phyloP scores from a whole-genome alignment of 805 yeast genomes.

The fission yeast (Schizosaccharomyces pombe) region DNA sequence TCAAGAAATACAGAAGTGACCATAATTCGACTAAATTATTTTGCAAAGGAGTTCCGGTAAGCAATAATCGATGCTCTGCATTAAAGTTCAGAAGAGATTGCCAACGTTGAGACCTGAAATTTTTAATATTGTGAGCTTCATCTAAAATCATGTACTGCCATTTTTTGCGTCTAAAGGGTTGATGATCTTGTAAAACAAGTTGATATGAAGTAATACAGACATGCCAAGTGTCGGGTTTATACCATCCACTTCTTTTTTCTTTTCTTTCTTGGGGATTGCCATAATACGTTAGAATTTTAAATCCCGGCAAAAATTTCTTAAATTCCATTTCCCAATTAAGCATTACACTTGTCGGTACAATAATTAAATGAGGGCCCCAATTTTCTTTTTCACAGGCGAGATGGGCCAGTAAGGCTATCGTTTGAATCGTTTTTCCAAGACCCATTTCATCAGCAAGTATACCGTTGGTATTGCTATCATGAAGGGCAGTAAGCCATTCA shows the following conservation, averaged over 20 bases:
- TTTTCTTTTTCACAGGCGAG: constrained; percentile 79
- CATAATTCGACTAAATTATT: constrained; percentile 86
- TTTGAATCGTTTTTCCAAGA: constrained; percentile 82
- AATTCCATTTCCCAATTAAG: constrained; percentile 99
- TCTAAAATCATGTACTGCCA: constrained; percentile 96
- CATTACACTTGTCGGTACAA: constrained; percentile 94
- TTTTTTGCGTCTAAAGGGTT: constrained; percentile 67
- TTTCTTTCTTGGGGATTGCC: constrained; percentile 95
- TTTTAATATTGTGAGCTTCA: constrained; percentile 94
- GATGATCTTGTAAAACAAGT: constrained; percentile 91
- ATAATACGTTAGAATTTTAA: constrained; percentile 81
- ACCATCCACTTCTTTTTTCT: constrained; percentile 93
- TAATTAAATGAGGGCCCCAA: constrained; percentile 96
- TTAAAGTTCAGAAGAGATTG: constrained; percentile 83
- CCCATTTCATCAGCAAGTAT: constrained; percentile 99
- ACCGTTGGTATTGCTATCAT: constrained; percentile 82
- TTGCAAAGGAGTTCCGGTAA: constrained; percentile 94
- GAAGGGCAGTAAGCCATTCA: constrained; percentile 87
- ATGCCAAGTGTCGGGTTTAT: constrained; percentile 83
- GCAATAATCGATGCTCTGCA: constrained; percentile 60
- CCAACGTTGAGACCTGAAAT: constrained; percentile 92
- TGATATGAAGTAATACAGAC: constrained; percentile 94
- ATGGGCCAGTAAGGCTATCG: constrained; percentile 65
- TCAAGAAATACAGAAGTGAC: constrained; percentile 80
- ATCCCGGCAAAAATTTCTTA: constrained; percentile 93